Conservation (phyloP, 192 early-diverging fungal species). For the Haplosporangium gracile region DNA sequence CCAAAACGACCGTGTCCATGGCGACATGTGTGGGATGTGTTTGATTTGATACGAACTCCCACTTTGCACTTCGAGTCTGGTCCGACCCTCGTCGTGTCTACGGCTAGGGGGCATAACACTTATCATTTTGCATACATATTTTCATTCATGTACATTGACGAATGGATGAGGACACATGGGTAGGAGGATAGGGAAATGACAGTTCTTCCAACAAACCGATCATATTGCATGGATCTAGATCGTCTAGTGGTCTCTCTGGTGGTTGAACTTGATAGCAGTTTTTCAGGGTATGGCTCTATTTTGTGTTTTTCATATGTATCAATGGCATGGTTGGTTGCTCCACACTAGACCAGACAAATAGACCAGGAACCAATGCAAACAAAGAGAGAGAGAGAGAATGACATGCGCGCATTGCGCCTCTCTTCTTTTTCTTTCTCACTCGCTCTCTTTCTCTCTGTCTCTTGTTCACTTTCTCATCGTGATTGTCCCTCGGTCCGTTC, state of each 20-base stretch:
- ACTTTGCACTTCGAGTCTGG: background rate
- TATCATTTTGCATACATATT: background rate
- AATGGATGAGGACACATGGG: background rate
- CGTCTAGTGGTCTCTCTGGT: background rate
- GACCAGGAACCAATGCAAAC: constrained; percentile 1
- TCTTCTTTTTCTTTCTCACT: background rate
- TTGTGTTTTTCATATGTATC: background rate
- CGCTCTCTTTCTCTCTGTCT: background rate
- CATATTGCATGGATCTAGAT: background rate
- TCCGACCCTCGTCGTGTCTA: background rate
- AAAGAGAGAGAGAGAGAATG: background rate
- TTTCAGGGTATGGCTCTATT: background rate
- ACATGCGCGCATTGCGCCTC: constrained; percentile 4
- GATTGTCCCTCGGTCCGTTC: background rate
- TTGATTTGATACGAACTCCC: background rate
- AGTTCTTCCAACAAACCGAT: background rate
- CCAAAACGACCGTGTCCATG: background rate
- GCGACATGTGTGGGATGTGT: constrained; percentile 4
- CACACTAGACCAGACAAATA: background rate
- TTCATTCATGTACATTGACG: background rate
- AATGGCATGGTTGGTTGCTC: background rate
- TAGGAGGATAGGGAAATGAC: background rate
- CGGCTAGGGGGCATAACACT: background rate
- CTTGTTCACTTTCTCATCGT: background rate
- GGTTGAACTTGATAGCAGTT: background rate